Base-by-base conservation (phyloP, 1,284 basidiomycete genomes). In the Termitomyces sp. region DNA sequence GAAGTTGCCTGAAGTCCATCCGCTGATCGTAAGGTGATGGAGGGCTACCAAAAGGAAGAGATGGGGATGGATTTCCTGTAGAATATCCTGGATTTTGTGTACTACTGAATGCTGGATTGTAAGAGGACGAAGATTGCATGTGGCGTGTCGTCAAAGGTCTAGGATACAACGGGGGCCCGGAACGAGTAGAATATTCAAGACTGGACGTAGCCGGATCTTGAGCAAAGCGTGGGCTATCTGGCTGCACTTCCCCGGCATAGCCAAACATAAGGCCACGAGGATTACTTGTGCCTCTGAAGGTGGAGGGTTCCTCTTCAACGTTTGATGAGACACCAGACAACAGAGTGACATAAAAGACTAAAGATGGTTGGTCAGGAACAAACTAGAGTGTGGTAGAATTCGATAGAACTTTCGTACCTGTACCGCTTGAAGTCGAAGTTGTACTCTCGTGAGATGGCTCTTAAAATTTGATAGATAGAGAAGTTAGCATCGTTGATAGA, bases 1-100 rank as follows among this genome's bases (percentile, higher is more conserved):
- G 57, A 58, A 77, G 65, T 66, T 73, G 76, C 48, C 72, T 71
- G 28, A 74, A 78, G 55, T 64, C 64, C 34, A 64, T 50, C 38
- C 64, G 67, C 35, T 71, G 75, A 49, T 62, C 62, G 57, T 73
- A 72, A n/a, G 59, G 59, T 18, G 56, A 61, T 30, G 64, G 54
- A 47, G 63, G 59, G n/a, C 60, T 37, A 13, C 46, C 47, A 48
- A 67, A 68, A 38, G 63, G 57, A 21, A 58, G 48, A 18, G 60
- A 28, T 4, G 64, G 51, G 34, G 61, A 51, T 37, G 59, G 56
- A 50, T 65, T 66, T 14, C 49, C 49, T 24, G 63, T 39, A 30
- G 56, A 18, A 43, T 50, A 40, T 2, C 41, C 48, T 46, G 58
- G 13, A 47, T 53, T 59, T 28, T 61, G 64, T 13, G 46, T 39